A percentile compares a stretch with the other conserved stretches of the same genome.
Conservation (phyloP, 768 basidiomycete genomes). For the Tylopilus balloui region DNA sequence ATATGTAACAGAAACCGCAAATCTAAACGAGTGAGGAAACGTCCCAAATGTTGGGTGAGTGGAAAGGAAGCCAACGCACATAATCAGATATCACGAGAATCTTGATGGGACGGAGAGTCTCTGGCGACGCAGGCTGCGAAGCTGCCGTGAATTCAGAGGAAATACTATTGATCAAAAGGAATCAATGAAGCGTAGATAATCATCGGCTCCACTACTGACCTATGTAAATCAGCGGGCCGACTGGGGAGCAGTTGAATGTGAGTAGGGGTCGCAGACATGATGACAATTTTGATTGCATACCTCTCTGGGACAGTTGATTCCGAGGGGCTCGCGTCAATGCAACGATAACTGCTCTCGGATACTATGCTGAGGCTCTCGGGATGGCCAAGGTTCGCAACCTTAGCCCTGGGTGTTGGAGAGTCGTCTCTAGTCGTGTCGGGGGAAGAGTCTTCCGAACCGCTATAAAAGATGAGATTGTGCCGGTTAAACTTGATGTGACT, state of each 20-base stretch:
- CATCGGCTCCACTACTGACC: conserved; percentile 4
- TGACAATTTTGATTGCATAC: conserved; percentile 7
- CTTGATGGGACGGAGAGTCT: conserved; percentile 25
- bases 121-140: not conserved
- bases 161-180: conserved; percentile 6
- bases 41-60: too few relatives aligned
- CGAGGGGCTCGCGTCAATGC: conserved; percentile 3
- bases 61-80: conserved; percentile 18
- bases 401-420: not conserved
- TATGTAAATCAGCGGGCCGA: conserved; percentile 10
- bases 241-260: conserved; percentile 2
- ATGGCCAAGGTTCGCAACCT: not conserved
- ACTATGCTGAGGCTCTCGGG: conserved; percentile 19
- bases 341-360: conserved; percentile 22
- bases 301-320: not conserved
- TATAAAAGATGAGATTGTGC: not conserved
- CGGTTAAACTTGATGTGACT: not conserved
- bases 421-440: not conserved
- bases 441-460: not conserved
- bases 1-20: conserved; percentile 37
- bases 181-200: not conserved
- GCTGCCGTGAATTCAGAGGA: conserved; percentile 13
- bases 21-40: conserved; percentile 17
- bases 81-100: conserved; percentile 33
- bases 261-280: not conserved